Evolutionary conservation across 768 basidiomycete species (phyloP), one percentile per base, ranked within the genome.

Genomic region (Psilocybe subaeruginosa): DNA sequence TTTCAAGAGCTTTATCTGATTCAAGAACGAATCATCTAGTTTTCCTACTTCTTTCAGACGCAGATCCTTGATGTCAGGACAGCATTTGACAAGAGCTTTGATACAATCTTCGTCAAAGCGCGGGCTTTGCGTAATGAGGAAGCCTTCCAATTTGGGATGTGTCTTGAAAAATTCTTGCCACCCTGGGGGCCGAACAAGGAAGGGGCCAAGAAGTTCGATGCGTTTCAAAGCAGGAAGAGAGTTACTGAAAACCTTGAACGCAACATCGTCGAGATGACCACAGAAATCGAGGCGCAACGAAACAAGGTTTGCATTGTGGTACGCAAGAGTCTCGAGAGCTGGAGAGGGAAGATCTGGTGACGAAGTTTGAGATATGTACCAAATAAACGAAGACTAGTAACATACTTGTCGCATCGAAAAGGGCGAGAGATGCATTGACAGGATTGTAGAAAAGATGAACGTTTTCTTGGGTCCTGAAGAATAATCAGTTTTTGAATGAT

Each of bases 331-430:
- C 41, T 78, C 78, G 47, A 95, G 81, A 3, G 91, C 89, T 2
- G 85, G 77, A 0, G 91, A 81, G 0, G 81, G 72, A 30, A 99
- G 82, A 41, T 88, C 94, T 97, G 51, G 46, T 43, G 43, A 50
- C 16, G 14, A 29, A 23, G 23, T 23, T 33, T 16, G 1, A 41
- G 17, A 23, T 53, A 9, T 37, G 31, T 27, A 4, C 14, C 16
- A n/a, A 11, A 48, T 4, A 12, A 2, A 8, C 43, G 8, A 23
- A 16, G 37, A 53, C 29, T 41, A 41, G 29, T 3, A n/a, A 76
- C 91, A 65, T 72, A 97, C 95, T 89, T 0, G 97, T 97, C 45
- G 88, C 91, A 74, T 99, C 97, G 68, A 93, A 96, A 41, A 99
- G 75, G 0, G 82, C 85, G 35, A 99, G 77, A 8, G 76, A 80